Percentiles rank a stretch among this genome's conserved stretches.
Conservation (phyloP, 163 green algal genomes). For the Volvox carteri region DNA sequence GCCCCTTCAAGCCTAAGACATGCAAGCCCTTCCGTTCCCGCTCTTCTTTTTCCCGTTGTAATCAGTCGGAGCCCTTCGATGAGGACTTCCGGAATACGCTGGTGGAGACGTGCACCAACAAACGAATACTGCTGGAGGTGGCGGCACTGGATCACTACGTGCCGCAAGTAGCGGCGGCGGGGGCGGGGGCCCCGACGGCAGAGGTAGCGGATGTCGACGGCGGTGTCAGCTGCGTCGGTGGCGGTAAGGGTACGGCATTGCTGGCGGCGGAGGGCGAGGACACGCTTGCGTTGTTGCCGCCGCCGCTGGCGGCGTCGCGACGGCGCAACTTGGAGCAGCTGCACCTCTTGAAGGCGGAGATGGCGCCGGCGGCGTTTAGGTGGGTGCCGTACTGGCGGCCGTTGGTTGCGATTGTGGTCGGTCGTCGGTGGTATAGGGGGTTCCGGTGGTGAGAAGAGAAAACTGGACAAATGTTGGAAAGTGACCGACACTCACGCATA, state of each 20-base stretch:
- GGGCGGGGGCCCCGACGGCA: neutral
- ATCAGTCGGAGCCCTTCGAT: slow-evolving; percentile 42
- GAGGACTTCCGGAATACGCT: slow-evolving; percentile 17
- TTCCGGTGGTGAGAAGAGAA: too few relatives aligned
- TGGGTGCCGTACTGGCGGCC: too few relatives aligned
- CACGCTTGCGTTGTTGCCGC: slow-evolving; percentile 2
- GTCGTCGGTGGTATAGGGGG: too few relatives aligned
- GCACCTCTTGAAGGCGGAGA: slow-evolving; percentile 21
- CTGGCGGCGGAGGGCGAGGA: neutral
- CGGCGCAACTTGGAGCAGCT: slow-evolving; percentile 32
- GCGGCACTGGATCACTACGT: slow-evolving; percentile 32
- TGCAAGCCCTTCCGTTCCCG: too few relatives aligned
- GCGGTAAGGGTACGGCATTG: too few relatives aligned
- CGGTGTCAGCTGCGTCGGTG: neutral
- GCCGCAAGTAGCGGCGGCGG: neutral
- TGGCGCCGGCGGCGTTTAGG: slow-evolving; percentile 11
- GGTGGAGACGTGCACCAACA: neutral
- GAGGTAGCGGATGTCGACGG: neutral
- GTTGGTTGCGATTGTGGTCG: too few relatives aligned
- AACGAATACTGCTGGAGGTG: slow-evolving; percentile 11
- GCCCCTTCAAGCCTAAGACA: too few relatives aligned
- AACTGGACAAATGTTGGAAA: too few relatives aligned
- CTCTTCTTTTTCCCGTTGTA: too few relatives aligned
- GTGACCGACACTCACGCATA: too few relatives aligned
- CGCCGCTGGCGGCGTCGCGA: neutral